A percentile compares a stretch with the other conserved stretches of the same genome.
Evolutionary conservation across 495 filamentous ascomycete species (phyloP).

Genomic region (Aspergillus wentii): DNA sequence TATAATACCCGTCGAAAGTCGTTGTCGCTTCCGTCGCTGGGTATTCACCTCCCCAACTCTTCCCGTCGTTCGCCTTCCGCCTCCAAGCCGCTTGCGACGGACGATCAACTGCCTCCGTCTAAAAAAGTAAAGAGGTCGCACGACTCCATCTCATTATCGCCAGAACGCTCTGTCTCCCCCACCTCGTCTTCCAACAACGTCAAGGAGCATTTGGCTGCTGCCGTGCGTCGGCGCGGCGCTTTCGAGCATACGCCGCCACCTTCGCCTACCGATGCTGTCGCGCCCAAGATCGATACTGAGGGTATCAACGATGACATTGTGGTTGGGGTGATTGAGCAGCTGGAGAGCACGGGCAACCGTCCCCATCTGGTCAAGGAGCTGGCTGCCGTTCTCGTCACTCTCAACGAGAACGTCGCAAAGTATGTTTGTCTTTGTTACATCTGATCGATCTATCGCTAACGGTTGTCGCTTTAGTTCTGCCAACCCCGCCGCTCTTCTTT

Average conservation of each 20-base stretch:
- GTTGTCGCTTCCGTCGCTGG: slow-evolving; percentile 85
- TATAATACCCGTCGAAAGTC: slow-evolving; percentile 99
- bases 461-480: slow-evolving; percentile 75
- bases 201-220: slow-evolving; percentile 33
- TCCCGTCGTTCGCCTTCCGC: slow-evolving; percentile 65
- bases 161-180: slow-evolving; percentile 38
- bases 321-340: slow-evolving; percentile 81
- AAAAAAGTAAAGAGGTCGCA: slow-evolving; percentile 89
- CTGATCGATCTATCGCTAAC: slow-evolving; percentile 25
- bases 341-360: slow-evolving; percentile 88
- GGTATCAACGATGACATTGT: slow-evolving; percentile 95
- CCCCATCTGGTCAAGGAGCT: slow-evolving; percentile 95
- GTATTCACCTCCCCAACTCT: slow-evolving; percentile 83
- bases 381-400: slow-evolving; percentile 68
- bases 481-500: slow-evolving; percentile 91
- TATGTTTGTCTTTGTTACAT: slow-evolving; percentile 42
- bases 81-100: slow-evolving; percentile 45
- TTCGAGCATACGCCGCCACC: slow-evolving; percentile 82
- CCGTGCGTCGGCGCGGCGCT: slow-evolving; percentile 39
- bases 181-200: slow-evolving; percentile 25
- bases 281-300: slow-evolving; percentile 74
- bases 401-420: slow-evolving; percentile 85
- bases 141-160: slow-evolving; percentile 48
- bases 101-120: slow-evolving; percentile 56
- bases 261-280: slow-evolving; percentile 58